Conservation (phyloP, 169 alveolate genomes). For the Cyclospora cayetanensis region DNA sequence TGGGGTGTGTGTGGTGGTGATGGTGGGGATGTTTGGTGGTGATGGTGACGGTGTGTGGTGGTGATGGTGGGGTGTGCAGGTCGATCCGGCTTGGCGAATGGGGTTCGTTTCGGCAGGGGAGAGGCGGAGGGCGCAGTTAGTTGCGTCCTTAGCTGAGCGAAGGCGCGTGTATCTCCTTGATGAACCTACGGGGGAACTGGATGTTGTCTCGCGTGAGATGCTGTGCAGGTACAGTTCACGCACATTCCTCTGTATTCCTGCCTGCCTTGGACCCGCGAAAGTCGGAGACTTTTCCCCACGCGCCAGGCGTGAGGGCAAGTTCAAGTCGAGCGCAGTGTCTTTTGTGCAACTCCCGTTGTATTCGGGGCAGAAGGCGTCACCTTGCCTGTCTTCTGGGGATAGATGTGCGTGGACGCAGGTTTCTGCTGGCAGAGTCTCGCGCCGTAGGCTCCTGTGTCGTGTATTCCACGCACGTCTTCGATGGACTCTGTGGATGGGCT, state of each 20-base stretch:
- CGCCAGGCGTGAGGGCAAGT: not conserved
- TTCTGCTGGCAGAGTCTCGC: slow-evolving; percentile 32
- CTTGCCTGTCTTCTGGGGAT: not conserved
- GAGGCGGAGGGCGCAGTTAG: slow-evolving; percentile 63
- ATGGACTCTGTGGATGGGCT: slow-evolving; percentile 34
- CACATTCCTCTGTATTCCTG: not conserved
- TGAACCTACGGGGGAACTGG: slow-evolving; percentile 67
- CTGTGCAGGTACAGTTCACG: not conserved
- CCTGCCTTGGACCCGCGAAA: not conserved
- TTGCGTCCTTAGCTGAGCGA: not conserved
- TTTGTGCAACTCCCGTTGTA: not conserved
- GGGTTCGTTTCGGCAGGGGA: slow-evolving; percentile 57
- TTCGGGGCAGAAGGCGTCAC: not conserved
- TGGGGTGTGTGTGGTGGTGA: too few relatives aligned
- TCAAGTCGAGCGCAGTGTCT: not conserved
- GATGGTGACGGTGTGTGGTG: too few relatives aligned
- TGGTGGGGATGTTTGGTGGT: too few relatives aligned
- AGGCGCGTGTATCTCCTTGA: slow-evolving; percentile 54
- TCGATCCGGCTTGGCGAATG: slow-evolving; percentile 50
- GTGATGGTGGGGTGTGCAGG: slow-evolving; percentile 36
- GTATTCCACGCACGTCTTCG: slow-evolving; percentile 68
- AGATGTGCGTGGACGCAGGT: not conserved
- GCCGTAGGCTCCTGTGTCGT: slow-evolving; percentile 8
- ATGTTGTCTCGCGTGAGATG: slow-evolving; percentile 57
- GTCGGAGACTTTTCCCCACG: not conserved